Base-by-base conservation (phyloP, 2,329 filamentous ascomycete genomes). In the Xylariales sp. region DNA sequence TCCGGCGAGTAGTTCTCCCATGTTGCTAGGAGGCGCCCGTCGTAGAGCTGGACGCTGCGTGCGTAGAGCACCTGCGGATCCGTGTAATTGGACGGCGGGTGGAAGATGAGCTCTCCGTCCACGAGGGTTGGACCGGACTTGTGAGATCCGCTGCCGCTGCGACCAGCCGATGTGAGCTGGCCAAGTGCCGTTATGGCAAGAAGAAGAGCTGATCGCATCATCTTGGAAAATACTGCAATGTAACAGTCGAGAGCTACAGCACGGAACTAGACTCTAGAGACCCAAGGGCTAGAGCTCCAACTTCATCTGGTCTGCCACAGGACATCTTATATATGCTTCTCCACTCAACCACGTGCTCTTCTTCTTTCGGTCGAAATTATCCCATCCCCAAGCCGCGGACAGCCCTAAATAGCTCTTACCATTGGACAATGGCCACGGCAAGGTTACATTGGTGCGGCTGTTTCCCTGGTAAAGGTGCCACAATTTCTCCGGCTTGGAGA, bases 1-100 rank as follows among this genome's bases (percentile, higher is more conserved):
- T 81, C 68, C 5, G 71, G 71, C 14, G 69, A 70, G 60, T 77
- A 76, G 60, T 76, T 76, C 51, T 76, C 73, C 71, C 73, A 76
- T 0, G 74, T 77, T 19, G 68, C 68, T 11, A 78, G 60, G 9
- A 77, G 63, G 14, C 66, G 64, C n/a, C 70, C 63, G 45, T 69
- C 65, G 1, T 58, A 52, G 6, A 74, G 62, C 55, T 73, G 62
- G 4, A 64, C 58, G 4, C 63, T 62, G 11, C 70, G 68, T 7
- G 68, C 59, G 41, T 72, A 73, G 4, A 73, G 58, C 3, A 68
- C 63, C 8, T 62, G 58, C 1, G 68, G 68, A 34, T 66, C 61
- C 1, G 60, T 71, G 53, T 67, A 71, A 29, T 65, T 62, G n/a
- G 51, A 49, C 7, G 65, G 59, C n/a, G 70, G 69, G 31, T 60